These are phyloP conservation scores for Ramaria sp. DNA, from an alignment of 768 basidiomycete species.

Conservation along the genomic window DNA sequence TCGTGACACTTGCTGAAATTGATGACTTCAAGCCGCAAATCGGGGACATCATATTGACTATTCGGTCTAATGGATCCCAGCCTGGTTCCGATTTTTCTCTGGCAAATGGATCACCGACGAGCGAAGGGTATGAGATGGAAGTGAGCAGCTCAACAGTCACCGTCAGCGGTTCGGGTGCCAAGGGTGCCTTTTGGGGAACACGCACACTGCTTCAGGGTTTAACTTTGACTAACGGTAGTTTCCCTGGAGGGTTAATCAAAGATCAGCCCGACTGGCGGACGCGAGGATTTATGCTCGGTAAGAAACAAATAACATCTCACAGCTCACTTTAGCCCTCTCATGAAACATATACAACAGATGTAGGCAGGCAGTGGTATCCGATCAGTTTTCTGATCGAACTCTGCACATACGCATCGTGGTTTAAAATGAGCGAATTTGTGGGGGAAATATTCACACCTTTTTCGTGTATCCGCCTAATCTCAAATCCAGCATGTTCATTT, in stretches of 20 bases:
- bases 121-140: conserved; percentile 16
- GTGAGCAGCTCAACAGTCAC: conserved; percentile 10
- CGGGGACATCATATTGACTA: conserved; percentile 6
- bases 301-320: too few relatives aligned
- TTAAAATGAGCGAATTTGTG: conserved; percentile 19
- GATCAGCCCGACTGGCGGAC: conserved; percentile 19
- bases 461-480: neutral
- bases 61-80: conserved; percentile 13
- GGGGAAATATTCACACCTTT: neutral
- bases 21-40: neutral
- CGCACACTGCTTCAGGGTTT: conserved; percentile 19
- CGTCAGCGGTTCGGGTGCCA: conserved; percentile 17
- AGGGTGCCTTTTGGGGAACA: conserved; percentile 20
- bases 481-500: conserved; percentile 16
- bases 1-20: neutral
- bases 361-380: conserved; percentile 19
- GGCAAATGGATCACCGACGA: conserved; percentile 15
- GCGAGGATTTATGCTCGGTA: conserved; percentile 20
- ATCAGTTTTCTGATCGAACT: conserved; percentile 17
- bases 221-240: conserved; percentile 13
- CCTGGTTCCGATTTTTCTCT: conserved; percentile 8
- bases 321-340: too few relatives aligned
- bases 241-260: conserved; percentile 15
- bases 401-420: conserved; percentile 19
- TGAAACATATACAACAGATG: too few relatives aligned